These are phyloP conservation scores for Elaeis oleifera DNA, from an alignment of 202 grass and related monocot species.

Conservation along the genomic window DNA sequence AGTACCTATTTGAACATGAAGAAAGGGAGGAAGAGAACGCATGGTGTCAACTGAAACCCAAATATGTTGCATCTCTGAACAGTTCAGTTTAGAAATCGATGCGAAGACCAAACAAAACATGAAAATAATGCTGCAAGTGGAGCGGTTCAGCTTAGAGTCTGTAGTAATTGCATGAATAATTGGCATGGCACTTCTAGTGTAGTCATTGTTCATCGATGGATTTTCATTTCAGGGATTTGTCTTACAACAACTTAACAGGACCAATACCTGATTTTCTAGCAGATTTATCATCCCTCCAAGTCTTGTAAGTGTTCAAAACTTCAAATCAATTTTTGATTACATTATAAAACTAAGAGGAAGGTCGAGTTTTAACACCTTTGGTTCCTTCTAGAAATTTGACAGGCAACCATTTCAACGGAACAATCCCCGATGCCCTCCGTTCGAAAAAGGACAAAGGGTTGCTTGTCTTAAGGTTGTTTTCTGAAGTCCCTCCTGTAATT, in stretches of 20 bases:
- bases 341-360: not conserved
- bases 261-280: constrained; percentile 21
- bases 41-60: no score
- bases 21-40: no score
- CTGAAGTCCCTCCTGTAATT: not conserved
- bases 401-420: constrained; percentile 12
- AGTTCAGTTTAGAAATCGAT: no score
- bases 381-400: constrained; percentile 22
- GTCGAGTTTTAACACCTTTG: not conserved
- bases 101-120: no score
- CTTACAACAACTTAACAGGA: constrained; percentile 32
- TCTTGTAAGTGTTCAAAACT: constrained; percentile 19
- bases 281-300: constrained; percentile 23
- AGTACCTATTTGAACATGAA: no score
- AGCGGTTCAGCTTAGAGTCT: no score
- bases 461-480: not conserved
- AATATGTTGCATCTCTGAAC: no score
- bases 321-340: not conserved
- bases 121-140: no score
- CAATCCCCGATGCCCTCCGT: constrained; percentile 8
- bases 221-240: constrained; percentile 27
- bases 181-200: no score
- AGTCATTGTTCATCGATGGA: not conserved
- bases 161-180: no score
- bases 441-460: constrained; percentile 5